A percentile compares a stretch with the other conserved stretches of the same genome.
Evolutionary conservation across 371 early-diverging fungal species (phyloP).

Genomic region (Capillidium heterosporum): DNA sequence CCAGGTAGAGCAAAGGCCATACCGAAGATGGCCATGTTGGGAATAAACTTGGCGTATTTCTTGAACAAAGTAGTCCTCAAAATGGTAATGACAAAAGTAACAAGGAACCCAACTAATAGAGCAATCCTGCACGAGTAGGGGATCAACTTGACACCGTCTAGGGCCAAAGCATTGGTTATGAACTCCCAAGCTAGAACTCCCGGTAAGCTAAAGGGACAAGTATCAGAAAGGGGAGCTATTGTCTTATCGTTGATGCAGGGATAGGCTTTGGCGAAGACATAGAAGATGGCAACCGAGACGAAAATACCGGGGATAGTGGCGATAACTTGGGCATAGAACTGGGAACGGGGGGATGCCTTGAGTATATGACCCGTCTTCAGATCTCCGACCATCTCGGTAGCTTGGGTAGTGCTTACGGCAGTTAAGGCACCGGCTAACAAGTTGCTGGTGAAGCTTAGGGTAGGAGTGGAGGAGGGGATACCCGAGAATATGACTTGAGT

Average conservation of each 20-base stretch:
- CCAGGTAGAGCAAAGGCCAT: background rate
- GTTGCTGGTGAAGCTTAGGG: conserved; percentile 18
- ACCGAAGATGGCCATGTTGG: background rate
- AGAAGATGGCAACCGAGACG: conserved; percentile 32
- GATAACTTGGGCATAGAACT: conserved; percentile 39
- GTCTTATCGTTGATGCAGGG: conserved; percentile 1
- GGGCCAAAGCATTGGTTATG: background rate
- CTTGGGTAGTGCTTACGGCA: conserved; percentile 32
- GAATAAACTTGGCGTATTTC: background rate
- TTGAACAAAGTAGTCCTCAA: background rate
- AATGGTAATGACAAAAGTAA: background rate
- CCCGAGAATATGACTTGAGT: conserved; percentile 35
- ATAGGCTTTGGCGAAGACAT: background rate
- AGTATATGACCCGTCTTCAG: conserved; percentile 39
- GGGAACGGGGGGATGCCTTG: conserved; percentile 35
- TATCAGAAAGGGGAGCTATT: background rate
- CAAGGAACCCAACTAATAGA: background rate
- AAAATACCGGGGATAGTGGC: conserved; percentile 36
- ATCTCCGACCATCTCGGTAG: conserved; percentile 46
- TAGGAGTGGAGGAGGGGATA: conserved; percentile 22
- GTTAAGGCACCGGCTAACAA: conserved; percentile 37
- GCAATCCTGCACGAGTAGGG: background rate
- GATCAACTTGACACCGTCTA: background rate
- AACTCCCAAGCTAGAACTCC: background rate
- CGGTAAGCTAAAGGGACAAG: background rate